Evolutionary conservation across 495 filamentous ascomycete genomes (phyloP).

Genomic region (Penicillium canescens): DNA sequence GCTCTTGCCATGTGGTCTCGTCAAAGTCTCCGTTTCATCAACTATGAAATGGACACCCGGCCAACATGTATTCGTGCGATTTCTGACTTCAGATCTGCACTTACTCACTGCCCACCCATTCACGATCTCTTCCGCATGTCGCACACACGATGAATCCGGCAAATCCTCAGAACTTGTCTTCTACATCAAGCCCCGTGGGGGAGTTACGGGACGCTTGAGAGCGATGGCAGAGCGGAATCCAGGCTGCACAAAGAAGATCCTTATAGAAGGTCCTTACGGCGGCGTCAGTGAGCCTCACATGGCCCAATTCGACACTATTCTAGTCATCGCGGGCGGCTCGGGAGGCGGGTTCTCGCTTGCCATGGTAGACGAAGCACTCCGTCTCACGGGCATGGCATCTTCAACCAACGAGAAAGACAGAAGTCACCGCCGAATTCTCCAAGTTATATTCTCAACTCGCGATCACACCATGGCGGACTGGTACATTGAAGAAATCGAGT

Average conservation of each 20-base stretch:
- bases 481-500: constrained; percentile 30
- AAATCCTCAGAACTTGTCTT: constrained; percentile 39
- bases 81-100: constrained; percentile 41
- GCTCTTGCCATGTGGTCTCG: constrained; percentile 39
- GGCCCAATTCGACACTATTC: constrained; percentile 31
- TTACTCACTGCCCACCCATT: constrained; percentile 51
- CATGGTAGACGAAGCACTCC: constrained; percentile 29
- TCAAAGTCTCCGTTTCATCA: constrained; percentile 48
- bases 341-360: constrained; percentile 52
- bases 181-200: constrained; percentile 41
- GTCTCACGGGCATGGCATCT: constrained; percentile 7
- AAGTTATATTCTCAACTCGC: constrained; percentile 31
- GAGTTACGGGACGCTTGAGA: constrained; percentile 44
- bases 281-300: constrained; percentile 32
- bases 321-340: constrained; percentile 57
- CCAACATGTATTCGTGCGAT: constrained; percentile 54
- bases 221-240: constrained; percentile 30
- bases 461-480: constrained; percentile 26
- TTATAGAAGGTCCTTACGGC: constrained; percentile 54
- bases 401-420: neutral
- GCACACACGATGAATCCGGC: constrained; percentile 13
- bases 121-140: constrained; percentile 47
- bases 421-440: constrained; percentile 17
- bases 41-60: constrained; percentile 46
- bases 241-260: constrained; percentile 29